Base-by-base conservation (phyloP, 2,329 filamentous ascomycete species). In the Fusarium ambrosium region DNA sequence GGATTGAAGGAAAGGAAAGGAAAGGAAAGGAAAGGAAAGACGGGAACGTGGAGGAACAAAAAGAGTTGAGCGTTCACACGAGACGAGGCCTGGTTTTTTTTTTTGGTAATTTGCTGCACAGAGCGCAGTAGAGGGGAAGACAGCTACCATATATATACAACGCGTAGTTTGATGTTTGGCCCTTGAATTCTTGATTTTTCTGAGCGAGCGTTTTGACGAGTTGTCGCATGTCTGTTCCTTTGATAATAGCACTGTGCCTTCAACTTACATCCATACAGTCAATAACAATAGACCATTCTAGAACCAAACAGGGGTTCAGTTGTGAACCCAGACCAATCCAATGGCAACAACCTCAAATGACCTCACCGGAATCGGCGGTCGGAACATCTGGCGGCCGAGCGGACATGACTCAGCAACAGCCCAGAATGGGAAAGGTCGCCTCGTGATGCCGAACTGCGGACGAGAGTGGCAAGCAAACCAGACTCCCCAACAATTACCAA, bases 361-460 rank as follows among this genome's bases (percentile, higher is more conserved):
- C 27, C 63, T 70, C 37, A 65, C 32, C 11, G 27, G 20, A 58
- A 48, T 58, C 63, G 62, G 68, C 65, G 61, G 27, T 22, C 75
- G 78, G 78, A 79, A 77, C 60, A 79, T 79, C 68, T 70, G 58
- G 27, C 22, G 22, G 65, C 77, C 73, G 72, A 68, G 45, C 2
- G 7, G 34, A 3, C 66, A 74, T 79, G 78, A 79, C 73, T 79
- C 78, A 79, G 78, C 78, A 58, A 16, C 0, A n/a, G 29, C 63
- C 70, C 45, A 60, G 70, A 76, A 66, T 48, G 66, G 77, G 76
- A 79, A 78, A 77, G 77, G 69, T 71, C 74, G 65, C 73, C 72
- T 75, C 69, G 76, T 76, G 78, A 78, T 79, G 76, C 78, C 78
- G 78, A 79, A 71, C 58, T 71, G 72, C 78, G 78, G 75, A 79